Evolutionary conservation across 352 stramenopile genomes (phyloP).

Genomic region (Pythium volutum): DNA sequence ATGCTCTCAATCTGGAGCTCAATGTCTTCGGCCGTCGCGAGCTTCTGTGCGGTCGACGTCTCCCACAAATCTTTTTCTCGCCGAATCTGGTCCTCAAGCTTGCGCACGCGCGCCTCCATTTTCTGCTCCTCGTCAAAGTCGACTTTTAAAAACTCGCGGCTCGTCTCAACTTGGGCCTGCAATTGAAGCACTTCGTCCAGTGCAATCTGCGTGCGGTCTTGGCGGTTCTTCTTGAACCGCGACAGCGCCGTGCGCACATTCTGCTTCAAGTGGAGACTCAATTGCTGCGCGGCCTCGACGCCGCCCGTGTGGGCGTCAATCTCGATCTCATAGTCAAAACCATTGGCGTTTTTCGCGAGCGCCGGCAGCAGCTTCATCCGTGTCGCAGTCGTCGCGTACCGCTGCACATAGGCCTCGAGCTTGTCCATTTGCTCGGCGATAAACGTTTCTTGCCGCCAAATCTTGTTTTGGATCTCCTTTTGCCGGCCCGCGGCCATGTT

Average conservation of each 20-base stretch:
- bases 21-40: conserved; percentile 56
- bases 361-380: conserved; percentile 86
- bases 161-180: conserved; percentile 50
- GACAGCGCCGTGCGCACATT: conserved; percentile 50
- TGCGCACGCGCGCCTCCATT: conserved; percentile 41
- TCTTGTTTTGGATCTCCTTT: conserved; percentile 51
- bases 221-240: conserved; percentile 63
- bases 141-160: conserved; percentile 44
- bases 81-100: conserved; percentile 51
- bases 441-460: conserved; percentile 65
- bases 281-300: conserved; percentile 46
- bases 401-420: conserved; percentile 57
- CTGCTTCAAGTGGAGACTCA: conserved; percentile 66
- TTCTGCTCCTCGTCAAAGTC: conserved; percentile 55
- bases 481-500: conserved; percentile 61
- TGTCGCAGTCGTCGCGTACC: conserved; percentile 79
- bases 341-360: conserved; percentile 77
- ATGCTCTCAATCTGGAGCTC: conserved; percentile 72
- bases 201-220: conserved; percentile 47
- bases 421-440: conserved; percentile 64
- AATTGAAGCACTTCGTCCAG: conserved; percentile 58
- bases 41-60: conserved; percentile 41
- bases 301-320: conserved; percentile 62
- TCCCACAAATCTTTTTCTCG: conserved; percentile 51
- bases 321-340: conserved; percentile 71